These are phyloP conservation scores for Paxillus involutus DNA, from an alignment of 768 basidiomycete species.

Conservation along the genomic window DNA sequence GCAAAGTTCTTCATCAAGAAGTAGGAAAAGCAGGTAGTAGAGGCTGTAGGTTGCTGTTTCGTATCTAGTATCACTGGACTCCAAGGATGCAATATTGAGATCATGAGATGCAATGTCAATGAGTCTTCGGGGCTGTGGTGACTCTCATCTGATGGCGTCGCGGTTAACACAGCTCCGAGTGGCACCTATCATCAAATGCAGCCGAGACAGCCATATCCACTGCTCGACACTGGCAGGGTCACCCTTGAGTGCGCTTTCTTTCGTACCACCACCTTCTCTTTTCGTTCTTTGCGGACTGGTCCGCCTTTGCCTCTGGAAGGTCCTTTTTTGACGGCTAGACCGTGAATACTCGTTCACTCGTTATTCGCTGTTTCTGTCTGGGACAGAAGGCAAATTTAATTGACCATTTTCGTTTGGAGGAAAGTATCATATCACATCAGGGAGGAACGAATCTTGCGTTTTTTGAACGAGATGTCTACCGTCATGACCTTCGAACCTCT, in stretches of 20 bases:
- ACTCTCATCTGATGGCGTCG: no score
- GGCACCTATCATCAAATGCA: not conserved
- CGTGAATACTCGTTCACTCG: conserved; percentile 9
- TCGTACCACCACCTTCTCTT: conserved; percentile 16
- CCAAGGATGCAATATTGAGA: no score
- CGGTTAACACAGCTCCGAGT: no score
- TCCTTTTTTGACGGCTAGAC: conserved; percentile 23
- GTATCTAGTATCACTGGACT: no score
- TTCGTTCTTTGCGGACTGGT: conserved; percentile 35
- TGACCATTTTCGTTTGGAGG: not conserved
- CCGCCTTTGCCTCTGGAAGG: conserved; percentile 34
- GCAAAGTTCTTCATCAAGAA: conserved; percentile 46
- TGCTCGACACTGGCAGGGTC: not conserved
- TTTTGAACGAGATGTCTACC: conserved; percentile 1
- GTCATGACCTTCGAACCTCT: conserved; percentile 7
- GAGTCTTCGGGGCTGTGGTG: no score
- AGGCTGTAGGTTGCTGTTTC: no score
- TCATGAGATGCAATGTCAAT: no score
- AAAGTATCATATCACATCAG: not conserved
- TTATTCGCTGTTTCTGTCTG: conserved; percentile 10
- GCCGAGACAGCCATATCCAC: conserved; percentile 4
- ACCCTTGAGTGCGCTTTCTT: conserved; percentile 8
- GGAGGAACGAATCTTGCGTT: conserved; percentile 1
- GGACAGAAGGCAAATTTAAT: conserved; percentile 8
- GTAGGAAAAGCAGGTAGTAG: conserved; percentile 1